phyloP scores from a whole-genome alignment of 2,329 filamentous ascomycete genomes.

The Arthrinium phaeospermum region DNA sequence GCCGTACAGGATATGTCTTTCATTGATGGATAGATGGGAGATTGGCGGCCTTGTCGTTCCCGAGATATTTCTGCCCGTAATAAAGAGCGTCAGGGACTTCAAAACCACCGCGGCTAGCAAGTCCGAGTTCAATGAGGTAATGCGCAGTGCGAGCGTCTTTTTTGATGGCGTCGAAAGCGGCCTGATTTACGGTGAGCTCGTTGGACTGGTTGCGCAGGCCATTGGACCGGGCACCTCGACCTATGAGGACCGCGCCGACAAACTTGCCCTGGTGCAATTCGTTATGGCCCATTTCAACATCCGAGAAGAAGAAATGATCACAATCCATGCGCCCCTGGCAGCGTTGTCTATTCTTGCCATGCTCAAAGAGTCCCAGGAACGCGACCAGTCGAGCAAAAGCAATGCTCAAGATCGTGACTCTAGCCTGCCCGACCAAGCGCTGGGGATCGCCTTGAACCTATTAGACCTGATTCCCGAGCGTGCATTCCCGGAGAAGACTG shows the following conservation, averaged over 20 bases:
- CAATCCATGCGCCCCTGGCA: conserved; percentile 80
- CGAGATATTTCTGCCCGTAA: conserved; percentile 83
- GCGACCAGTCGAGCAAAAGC: conserved; percentile 34
- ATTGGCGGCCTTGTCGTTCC: conserved; percentile 90
- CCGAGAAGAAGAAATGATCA: conserved; percentile 93
- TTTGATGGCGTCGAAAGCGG: conserved; percentile 97
- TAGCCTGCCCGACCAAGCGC: conserved; percentile 40
- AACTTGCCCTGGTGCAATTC: conserved; percentile 78
- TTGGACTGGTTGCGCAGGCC: conserved; percentile 69
- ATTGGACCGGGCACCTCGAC: conserved; percentile 53
- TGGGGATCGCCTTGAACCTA: conserved; percentile 60
- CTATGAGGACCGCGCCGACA: conserved; percentile 59
- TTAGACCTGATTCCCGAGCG: conserved; percentile 69
- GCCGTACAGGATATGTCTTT: conserved; percentile 90
- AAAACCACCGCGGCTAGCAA: conserved; percentile 69
- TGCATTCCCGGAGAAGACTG: conserved; percentile 54
- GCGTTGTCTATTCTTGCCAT: conserved; percentile 68
- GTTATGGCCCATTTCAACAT: conserved; percentile 90
- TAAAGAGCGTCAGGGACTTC: conserved; percentile 80
- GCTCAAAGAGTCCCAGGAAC: conserved; percentile 59
- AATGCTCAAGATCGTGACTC: background rate
- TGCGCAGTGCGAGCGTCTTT: conserved; percentile 92
- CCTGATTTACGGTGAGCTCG: conserved; percentile 86
- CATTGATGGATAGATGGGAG: conserved; percentile 98
- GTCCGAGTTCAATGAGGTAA: conserved; percentile 80